phyloP scores from a whole-genome alignment of 1,284 basidiomycete genomes.

The Amylostereum areolatum region DNA sequence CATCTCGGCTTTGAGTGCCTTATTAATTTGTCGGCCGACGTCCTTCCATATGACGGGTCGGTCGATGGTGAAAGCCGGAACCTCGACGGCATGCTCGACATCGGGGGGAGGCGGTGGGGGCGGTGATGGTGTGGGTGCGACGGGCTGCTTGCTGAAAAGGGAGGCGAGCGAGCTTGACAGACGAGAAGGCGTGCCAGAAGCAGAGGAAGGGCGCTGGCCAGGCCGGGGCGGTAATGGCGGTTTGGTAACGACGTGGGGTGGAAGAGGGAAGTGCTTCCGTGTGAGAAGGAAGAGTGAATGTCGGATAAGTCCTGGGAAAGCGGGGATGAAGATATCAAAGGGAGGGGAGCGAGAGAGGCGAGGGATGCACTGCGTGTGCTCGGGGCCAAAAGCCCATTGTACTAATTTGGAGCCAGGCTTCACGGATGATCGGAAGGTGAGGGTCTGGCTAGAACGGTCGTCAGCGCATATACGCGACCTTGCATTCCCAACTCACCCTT shows the following conservation, averaged over 20 bases:
- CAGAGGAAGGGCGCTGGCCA: conserved; percentile 16
- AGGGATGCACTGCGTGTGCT: conserved; percentile 45
- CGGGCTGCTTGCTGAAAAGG: conserved; percentile 46
- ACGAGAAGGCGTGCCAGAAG: conserved; percentile 28
- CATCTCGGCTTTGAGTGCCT: conserved; percentile 52
- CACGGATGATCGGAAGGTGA: conserved; percentile 64
- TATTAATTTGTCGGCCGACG: conserved; percentile 53
- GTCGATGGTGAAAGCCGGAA: conserved; percentile 55
- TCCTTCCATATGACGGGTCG: conserved; percentile 47
- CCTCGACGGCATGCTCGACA: conserved; percentile 36
- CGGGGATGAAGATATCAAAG: conserved; percentile 24
- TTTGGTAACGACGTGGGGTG: conserved; percentile 48
- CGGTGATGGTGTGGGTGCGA: conserved; percentile 28
- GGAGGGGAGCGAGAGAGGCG: conserved; percentile 42
- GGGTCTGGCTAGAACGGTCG: conserved; percentile 35
- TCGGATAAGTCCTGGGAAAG: conserved; percentile 41
- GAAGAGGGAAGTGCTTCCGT: conserved; percentile 62
- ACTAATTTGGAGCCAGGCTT: conserved; percentile 54
- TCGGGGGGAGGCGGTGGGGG: conserved; percentile 11
- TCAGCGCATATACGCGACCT: conserved; percentile 3
- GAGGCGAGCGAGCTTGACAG: conserved; percentile 63
- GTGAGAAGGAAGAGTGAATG: conserved; percentile 43
- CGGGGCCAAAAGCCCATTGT: conserved; percentile 53
- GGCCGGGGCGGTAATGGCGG: conserved; percentile 63
- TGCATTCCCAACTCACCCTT: conserved; percentile 36